Percentiles rank a stretch among this genome's conserved stretches.
These are phyloP conservation scores for Trichosporon faecale DNA, from an alignment of 1,284 basidiomycete species.

Conservation along the genomic window DNA sequence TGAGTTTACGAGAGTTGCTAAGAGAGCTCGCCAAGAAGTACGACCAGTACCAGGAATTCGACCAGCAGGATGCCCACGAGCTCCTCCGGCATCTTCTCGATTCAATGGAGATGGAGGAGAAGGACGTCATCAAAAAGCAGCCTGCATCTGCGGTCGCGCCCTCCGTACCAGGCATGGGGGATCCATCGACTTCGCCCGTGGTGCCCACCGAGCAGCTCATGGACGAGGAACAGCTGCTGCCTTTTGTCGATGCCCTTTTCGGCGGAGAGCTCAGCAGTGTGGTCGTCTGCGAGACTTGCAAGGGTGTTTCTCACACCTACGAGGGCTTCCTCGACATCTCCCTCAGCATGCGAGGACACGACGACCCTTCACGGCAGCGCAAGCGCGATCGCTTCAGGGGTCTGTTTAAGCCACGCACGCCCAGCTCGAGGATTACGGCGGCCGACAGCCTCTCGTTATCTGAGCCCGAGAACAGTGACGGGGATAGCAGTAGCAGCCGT, in stretches of 20 bases:
- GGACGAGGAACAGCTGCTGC: constrained; percentile 52
- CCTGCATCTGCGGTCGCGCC: neutral
- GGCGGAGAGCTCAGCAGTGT: constrained; percentile 81
- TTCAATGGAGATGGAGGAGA: constrained; percentile 91
- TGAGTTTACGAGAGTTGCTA: constrained; percentile 59
- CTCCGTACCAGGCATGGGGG: neutral
- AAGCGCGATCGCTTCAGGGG: constrained; percentile 66
- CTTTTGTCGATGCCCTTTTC: constrained; percentile 85
- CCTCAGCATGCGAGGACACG: constrained; percentile 66
- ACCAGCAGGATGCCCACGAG: constrained; percentile 92
- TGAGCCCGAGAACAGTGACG: constrained; percentile 42
- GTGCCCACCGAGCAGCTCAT: neutral
- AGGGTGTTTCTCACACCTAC: constrained; percentile 75
- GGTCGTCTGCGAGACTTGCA: constrained; percentile 90
- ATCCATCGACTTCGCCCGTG: neutral
- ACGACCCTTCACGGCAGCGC: constrained; percentile 10
- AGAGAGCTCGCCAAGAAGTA: constrained; percentile 74
- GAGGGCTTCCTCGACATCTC: constrained; percentile 93
- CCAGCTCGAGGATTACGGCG: neutral
- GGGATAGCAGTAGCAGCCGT: neutral
- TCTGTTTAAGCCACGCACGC: constrained; percentile 44
- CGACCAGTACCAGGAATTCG: constrained; percentile 78
- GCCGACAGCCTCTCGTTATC: constrained; percentile 28
- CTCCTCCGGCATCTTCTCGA: constrained; percentile 83
- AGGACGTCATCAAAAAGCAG: constrained; percentile 63